A percentile compares a stretch with the other conserved stretches of the same genome.
These are phyloP conservation scores for Nicotiana paniculata DNA, from an alignment of 257 asterid species.

Conservation along the genomic window DNA sequence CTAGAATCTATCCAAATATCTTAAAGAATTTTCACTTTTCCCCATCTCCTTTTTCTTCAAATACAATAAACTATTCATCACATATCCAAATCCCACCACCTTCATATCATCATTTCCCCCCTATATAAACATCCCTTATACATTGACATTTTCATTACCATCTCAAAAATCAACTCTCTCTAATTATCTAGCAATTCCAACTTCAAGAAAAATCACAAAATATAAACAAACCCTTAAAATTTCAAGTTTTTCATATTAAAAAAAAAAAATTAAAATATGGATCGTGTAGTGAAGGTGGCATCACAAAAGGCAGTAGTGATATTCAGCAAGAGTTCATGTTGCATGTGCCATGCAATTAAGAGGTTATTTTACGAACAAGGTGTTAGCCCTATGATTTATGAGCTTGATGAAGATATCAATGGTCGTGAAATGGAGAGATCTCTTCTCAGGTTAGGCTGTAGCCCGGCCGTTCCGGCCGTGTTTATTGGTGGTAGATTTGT, in stretches of 20 bases:
- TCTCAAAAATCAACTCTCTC: neutral
- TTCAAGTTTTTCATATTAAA: neutral
- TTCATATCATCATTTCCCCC: neutral
- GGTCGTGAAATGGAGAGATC: slow-evolving; percentile 58
- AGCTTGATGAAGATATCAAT: slow-evolving; percentile 42
- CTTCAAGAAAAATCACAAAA: neutral
- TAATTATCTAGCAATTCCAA: neutral
- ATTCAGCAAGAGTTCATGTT: slow-evolving; percentile 73
- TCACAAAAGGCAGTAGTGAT: slow-evolving; percentile 75
- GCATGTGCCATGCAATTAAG: slow-evolving; percentile 86
- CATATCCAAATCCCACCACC: neutral
- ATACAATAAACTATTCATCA: slow-evolving; percentile 6
- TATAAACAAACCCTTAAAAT: neutral
- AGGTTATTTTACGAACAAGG: slow-evolving; percentile 72
- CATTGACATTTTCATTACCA: neutral
- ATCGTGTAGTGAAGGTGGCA: slow-evolving; percentile 38
- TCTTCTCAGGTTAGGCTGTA: slow-evolving; percentile 47
- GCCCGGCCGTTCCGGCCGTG: slow-evolving; percentile 57
- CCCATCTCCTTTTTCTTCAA: neutral
- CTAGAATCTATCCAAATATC: slow-evolving; percentile 36
- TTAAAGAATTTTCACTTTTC: slow-evolving; percentile 30
- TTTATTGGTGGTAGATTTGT: slow-evolving; percentile 55
- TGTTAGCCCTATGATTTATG: slow-evolving; percentile 64
- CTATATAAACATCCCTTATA: slow-evolving; percentile 7
- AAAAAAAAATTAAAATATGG: slow-evolving; percentile 26